Percentiles rank a stretch among this genome's conserved stretches.
phyloP scores from a whole-genome alignment of 23 red algal genomes.

The Gracilaria domingensis region DNA sequence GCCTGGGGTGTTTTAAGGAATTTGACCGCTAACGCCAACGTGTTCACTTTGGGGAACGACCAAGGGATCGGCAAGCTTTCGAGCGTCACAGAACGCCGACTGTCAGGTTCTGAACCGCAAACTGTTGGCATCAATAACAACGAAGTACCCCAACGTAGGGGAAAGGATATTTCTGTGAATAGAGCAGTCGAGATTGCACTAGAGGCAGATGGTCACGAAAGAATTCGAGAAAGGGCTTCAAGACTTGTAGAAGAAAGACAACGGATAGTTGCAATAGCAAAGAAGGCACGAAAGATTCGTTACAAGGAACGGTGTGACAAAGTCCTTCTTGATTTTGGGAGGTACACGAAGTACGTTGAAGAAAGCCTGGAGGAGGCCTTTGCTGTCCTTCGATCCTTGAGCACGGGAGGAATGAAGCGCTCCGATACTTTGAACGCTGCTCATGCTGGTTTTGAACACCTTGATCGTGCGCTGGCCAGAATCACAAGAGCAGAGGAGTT shows the following conservation, averaged over 20 bases:
- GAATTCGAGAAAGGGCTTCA: constrained; percentile 5
- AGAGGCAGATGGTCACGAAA: not conserved
- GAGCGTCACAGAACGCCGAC: not conserved
- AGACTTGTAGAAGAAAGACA: constrained; percentile 30
- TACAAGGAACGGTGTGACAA: not conserved
- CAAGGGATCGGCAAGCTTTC: not conserved
- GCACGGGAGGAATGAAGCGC: not conserved
- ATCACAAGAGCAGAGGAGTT: not conserved
- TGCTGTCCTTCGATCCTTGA: not conserved
- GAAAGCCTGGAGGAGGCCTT: not conserved
- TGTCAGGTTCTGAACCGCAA: not conserved
- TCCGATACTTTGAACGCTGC: not conserved
- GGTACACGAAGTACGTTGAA: not conserved
- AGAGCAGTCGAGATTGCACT: not conserved
- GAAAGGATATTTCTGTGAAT: not conserved
- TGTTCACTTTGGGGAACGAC: not conserved
- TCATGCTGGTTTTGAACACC: not conserved
- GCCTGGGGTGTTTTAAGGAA: not conserved
- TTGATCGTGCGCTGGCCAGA: not conserved
- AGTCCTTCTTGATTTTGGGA: not conserved
- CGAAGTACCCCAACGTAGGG: not conserved
- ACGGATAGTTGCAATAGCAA: constrained; percentile 7
- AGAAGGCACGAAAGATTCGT: not conserved
- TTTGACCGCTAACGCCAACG: not conserved
- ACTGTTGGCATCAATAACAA: not conserved